Base-by-base conservation (phyloP, 148 eudicot species). In the Dysphania ambrosioides region DNA sequence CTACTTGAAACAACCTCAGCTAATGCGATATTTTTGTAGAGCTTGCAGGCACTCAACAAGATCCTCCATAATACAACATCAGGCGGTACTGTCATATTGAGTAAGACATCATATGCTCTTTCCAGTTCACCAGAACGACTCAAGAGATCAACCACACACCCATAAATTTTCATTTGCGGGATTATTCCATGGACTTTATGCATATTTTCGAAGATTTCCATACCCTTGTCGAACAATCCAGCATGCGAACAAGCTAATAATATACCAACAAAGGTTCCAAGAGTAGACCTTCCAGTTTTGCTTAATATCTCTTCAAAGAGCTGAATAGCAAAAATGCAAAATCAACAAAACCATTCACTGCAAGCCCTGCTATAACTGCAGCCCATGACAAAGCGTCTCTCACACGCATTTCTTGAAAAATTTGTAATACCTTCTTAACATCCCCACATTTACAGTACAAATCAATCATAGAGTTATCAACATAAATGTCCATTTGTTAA, bases 371-470 rank as follows among this genome's bases (percentile, higher is more conserved):
- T 69, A 89, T 88, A 63, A 87, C 62, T 56, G 97, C 88, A 68
- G 88, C 87, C 94, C 92, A 88, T 9, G 94, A 83, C 57, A 89
- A 86, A 8, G 83, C 55, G 56, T 89, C 97, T 80, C 74, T 92
- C 65, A 81, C 86, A 80, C 76, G 75, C 88, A 87, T 89, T 35
- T 73, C 73, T n/a, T 74, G 77, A 67, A 92, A 92, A 63, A 92
- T 87, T 49, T 80, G 78, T 58, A 89, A 24, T 27, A 94, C 90
- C 67, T 75, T 84, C 51, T 75, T 70, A 32, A 85, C 82, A 16
- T 78, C 84, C 8, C 97, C 97, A 71, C 97, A 89, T 82, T 92
- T 89, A 73, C 86, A 88, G 76, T 89, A 89, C 94, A 92, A 87
- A 71, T 92, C 94, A 26, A 92, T 84, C 63, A 89, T 70, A 78